Evolutionary conservation across 2,329 filamentous ascomycete species (phyloP).

Genomic region (Diaporthe nobilis): DNA sequence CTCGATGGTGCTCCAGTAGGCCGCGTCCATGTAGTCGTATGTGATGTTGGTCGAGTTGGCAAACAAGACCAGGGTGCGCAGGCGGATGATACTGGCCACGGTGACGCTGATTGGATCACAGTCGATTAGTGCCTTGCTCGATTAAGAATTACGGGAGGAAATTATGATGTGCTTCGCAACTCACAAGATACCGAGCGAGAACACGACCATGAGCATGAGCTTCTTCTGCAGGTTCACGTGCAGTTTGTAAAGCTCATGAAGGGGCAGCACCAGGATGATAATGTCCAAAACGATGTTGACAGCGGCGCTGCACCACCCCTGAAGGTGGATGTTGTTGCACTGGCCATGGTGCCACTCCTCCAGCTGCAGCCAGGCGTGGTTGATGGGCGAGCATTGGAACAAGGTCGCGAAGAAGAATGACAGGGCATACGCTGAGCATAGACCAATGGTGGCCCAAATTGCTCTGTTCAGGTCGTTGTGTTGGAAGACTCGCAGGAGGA

Average conservation of each 20-base stretch:
- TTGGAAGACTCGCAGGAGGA: conserved; percentile 22
- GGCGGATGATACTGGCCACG: conserved; percentile 7
- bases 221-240: conserved; percentile 24
- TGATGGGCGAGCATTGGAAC: conserved; percentile 20
- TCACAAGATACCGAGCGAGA: conserved; percentile 24
- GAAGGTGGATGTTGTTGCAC: conserved; percentile 26
- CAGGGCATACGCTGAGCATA: background rate
- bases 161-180: background rate
- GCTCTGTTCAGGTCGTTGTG: background rate
- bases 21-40: background rate
- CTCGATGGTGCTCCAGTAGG: conserved; percentile 31
- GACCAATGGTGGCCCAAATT: background rate
- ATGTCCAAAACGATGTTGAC: conserved; percentile 54
- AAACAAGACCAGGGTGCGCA: background rate
- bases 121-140: background rate
- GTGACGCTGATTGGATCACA: background rate
- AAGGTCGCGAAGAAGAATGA: conserved; percentile 18
- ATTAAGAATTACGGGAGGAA: no score
- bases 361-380: conserved; percentile 17
- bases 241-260: conserved; percentile 42
- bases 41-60: conserved; percentile 30
- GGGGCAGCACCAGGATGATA: conserved; percentile 51
- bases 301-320: conserved; percentile 42
- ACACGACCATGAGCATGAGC: conserved; percentile 17
- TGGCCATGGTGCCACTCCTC: conserved; percentile 22